Conservation (phyloP, 1,284 basidiomycete species). For the Cutaneotrichosporon sp. region DNA sequence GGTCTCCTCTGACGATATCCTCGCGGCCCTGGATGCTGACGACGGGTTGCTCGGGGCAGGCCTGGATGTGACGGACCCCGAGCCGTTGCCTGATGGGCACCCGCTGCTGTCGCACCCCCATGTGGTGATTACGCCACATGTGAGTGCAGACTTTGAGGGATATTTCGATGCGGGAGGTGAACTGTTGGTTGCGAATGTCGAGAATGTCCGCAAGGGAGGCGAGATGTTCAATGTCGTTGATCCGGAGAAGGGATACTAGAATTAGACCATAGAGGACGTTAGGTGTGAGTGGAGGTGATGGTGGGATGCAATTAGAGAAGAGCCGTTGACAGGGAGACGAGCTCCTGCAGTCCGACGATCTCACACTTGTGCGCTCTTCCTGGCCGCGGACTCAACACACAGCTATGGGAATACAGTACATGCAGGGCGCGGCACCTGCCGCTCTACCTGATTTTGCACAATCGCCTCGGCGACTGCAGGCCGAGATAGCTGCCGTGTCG, state of each 20-base stretch:
- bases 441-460: neutral
- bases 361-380: neutral
- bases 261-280: neutral
- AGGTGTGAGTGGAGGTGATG: neutral
- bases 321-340: too few relatives aligned
- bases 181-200: slow-evolving; percentile 46
- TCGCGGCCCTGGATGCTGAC: slow-evolving; percentile 7
- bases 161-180: slow-evolving; percentile 41
- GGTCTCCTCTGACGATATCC: slow-evolving; percentile 21
- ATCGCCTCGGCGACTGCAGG: too few relatives aligned
- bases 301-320: too few relatives aligned
- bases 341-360: neutral
- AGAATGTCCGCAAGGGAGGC: slow-evolving; percentile 35
- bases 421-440: slow-evolving; percentile 1
- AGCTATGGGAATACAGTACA: slow-evolving; percentile 20
- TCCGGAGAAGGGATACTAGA: slow-evolving; percentile 42
- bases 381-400: neutral
- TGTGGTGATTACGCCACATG: slow-evolving; percentile 44
- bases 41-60: slow-evolving; percentile 34
- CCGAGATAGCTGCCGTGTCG: too few relatives aligned
- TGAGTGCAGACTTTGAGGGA: slow-evolving; percentile 35
- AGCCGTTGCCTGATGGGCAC: slow-evolving; percentile 43
- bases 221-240: slow-evolving; percentile 41
- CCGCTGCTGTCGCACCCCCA: slow-evolving; percentile 41
- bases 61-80: slow-evolving; percentile 49